Conservation (phyloP, 2,329 filamentous ascomycete genomes). For the Venturia aucupariae region DNA sequence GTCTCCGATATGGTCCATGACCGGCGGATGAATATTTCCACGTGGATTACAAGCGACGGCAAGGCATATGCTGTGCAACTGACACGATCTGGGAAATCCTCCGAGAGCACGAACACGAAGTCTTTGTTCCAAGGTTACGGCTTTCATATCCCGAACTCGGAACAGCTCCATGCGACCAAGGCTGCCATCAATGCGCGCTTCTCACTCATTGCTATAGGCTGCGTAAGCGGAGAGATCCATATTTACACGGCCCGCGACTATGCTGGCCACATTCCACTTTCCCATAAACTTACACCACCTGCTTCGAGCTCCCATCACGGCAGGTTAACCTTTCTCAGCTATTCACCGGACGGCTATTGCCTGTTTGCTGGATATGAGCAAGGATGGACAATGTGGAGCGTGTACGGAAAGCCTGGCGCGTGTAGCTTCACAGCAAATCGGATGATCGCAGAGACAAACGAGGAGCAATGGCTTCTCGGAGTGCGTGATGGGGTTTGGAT, state of each 20-base stretch:
- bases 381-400: conserved; percentile 95
- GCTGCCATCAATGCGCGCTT: conserved; percentile 90
- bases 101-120: neutral
- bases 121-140: conserved; percentile 77
- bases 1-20: conserved; percentile 86
- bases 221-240: conserved; percentile 65
- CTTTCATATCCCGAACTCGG: conserved; percentile 65
- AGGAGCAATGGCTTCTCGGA: conserved; percentile 77
- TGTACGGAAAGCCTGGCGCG: conserved; percentile 84
- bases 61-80: conserved; percentile 86
- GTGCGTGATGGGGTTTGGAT: conserved; percentile 75
- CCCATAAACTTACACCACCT: conserved; percentile 64
- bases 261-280: conserved; percentile 79
- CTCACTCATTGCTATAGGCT: conserved; percentile 83
- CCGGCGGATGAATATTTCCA: conserved; percentile 88
- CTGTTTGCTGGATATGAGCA: conserved; percentile 87
- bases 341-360: conserved; percentile 94
- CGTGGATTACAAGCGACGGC: conserved; percentile 86
- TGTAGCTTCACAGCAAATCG: conserved; percentile 71
- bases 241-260: conserved; percentile 96
- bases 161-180: conserved; percentile 54
- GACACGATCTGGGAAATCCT: neutral
- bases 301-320: conserved; percentile 59
- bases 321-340: conserved; percentile 62
- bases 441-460: conserved; percentile 54